Evolutionary conservation across 164 flowering plant genomes (phyloP), one percentile per base, ranked within the genome.

Genomic region (Euptelea pleiosperma): DNA sequence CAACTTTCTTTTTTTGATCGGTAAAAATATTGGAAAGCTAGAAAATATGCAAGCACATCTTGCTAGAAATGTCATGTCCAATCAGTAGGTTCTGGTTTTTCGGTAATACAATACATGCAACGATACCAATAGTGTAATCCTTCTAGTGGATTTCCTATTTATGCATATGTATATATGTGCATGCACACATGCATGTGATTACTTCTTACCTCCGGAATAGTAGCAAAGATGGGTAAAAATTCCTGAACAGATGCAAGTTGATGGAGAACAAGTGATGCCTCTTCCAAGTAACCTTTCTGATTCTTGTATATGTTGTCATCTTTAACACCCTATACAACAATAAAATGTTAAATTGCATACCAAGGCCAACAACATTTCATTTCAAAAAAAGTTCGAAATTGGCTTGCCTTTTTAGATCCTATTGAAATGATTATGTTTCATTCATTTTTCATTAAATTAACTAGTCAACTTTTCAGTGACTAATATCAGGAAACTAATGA

Each of bases 141-240:
- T n/a, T n/a, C n/a, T n/a, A n/a, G n/a, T n/a, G n/a, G n/a, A n/a
- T n/a, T n/a, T n/a, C n/a, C n/a, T 2, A 42, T 29, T 18, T 10
- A 29, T 57, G 19, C 19, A 8, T 3, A 16, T n/a, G n/a, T 39
- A 22, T 15, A 24, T 4, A 25, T 39, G 1, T 25, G 26, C 10
- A 37, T 22, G 48, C 25, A 34, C n/a, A 52, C 8, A 12, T 8
- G 42, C 34, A 36, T 52, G 45, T 31, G 25, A 31, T 52, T 25
- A 8, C 59, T 63, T 28, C 67, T 59, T 73, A 92, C 96, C 98
- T 89, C 95, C 47, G 79, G 69, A 66, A 87, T 63, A 48, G 67
- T 62, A 49, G 87, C 76, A 52, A 86, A 68, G 33, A 85, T 48
- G 2, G 95, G 89, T 10, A 81, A 56, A 65, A 83, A 33, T 54